A percentile compares a stretch with the other conserved stretches of the same genome.
Conservation (phyloP, 2,329 filamentous ascomycete species). For the Xylaria digitata region DNA sequence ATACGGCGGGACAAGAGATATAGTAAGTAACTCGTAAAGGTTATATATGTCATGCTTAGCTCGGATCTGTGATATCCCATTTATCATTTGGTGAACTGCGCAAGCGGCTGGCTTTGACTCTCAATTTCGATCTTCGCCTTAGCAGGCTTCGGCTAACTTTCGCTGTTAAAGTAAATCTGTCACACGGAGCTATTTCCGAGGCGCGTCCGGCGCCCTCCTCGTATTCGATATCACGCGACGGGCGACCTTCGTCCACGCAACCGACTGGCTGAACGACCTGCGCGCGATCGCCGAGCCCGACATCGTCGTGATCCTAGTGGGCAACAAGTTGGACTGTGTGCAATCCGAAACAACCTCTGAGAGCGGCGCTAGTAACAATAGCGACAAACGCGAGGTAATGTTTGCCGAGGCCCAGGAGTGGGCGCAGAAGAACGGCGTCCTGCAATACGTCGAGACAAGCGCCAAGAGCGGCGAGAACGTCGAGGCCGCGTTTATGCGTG, state of each 20-base stretch:
- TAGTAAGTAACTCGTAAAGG: conserved; percentile 59
- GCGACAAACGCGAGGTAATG: conserved; percentile 75
- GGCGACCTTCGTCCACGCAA: conserved; percentile 87
- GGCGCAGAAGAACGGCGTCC: conserved; percentile 85
- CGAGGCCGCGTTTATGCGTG: conserved; percentile 90
- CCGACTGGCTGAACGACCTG: conserved; percentile 93
- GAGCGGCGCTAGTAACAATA: conserved; percentile 52
- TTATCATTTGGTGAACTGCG: background rate
- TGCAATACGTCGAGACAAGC: conserved; percentile 95
- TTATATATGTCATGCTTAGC: background rate
- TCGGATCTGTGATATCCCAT: background rate
- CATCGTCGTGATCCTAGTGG: conserved; percentile 93
- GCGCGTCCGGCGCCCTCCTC: conserved; percentile 76
- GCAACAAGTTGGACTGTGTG: conserved; percentile 92
- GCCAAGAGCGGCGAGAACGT: conserved; percentile 96
- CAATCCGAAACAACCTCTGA: conserved; percentile 45
- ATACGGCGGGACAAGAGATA: conserved; percentile 95
- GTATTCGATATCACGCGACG: conserved; percentile 94
- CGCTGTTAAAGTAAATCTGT: conserved; percentile 74
- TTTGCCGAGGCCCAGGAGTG: conserved; percentile 87
- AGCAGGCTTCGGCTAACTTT: conserved; percentile 18
- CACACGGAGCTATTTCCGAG: conserved; percentile 92
- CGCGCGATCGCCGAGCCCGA: conserved; percentile 95
- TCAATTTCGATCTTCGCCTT: background rate
- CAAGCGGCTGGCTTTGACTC: background rate